Percentiles rank a stretch among this genome's conserved stretches.
phyloP scores from a whole-genome alignment of 1,284 basidiomycete genomes.

The Xanthoconium separans region DNA sequence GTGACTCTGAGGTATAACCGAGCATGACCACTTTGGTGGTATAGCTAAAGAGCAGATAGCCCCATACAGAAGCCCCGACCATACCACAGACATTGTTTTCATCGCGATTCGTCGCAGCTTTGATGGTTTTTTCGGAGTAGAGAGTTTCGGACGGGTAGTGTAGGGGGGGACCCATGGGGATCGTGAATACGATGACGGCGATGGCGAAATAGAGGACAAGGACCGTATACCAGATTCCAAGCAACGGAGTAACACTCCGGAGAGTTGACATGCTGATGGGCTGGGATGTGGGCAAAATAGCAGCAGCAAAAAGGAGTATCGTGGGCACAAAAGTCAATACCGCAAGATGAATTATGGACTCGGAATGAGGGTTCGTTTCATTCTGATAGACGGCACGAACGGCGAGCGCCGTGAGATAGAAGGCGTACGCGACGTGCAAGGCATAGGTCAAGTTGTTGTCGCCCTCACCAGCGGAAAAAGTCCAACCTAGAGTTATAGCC shows the following conservation, averaged over 20 bases:
- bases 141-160: slow-evolving; percentile 70
- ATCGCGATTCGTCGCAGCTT: slow-evolving; percentile 52
- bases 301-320: slow-evolving; percentile 45
- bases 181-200: slow-evolving; percentile 51
- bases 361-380: slow-evolving; percentile 51
- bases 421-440: slow-evolving; percentile 56
- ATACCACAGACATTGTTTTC: slow-evolving; percentile 67
- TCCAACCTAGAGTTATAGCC: slow-evolving; percentile 53
- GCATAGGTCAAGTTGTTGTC: slow-evolving; percentile 39
- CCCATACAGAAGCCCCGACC: slow-evolving; percentile 39
- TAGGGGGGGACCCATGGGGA: slow-evolving; percentile 70
- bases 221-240: slow-evolving; percentile 22
- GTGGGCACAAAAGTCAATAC: slow-evolving; percentile 56
- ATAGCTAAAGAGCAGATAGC: slow-evolving; percentile 65
- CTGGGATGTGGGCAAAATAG: slow-evolving; percentile 51
- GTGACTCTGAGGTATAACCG: slow-evolving; percentile 66
- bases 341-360: slow-evolving; percentile 66
- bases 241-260: slow-evolving; percentile 11
- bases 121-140: slow-evolving; percentile 70
- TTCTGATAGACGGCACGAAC: slow-evolving; percentile 53
- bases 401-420: slow-evolving; percentile 60
- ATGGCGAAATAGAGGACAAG: slow-evolving; percentile 30
- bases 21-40: slow-evolving; percentile 83
- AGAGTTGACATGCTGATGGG: slow-evolving; percentile 13
- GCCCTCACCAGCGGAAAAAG: slow-evolving; percentile 38